Conservation (phyloP, 352 stramenopile species). For the Bremia lactucae region DNA sequence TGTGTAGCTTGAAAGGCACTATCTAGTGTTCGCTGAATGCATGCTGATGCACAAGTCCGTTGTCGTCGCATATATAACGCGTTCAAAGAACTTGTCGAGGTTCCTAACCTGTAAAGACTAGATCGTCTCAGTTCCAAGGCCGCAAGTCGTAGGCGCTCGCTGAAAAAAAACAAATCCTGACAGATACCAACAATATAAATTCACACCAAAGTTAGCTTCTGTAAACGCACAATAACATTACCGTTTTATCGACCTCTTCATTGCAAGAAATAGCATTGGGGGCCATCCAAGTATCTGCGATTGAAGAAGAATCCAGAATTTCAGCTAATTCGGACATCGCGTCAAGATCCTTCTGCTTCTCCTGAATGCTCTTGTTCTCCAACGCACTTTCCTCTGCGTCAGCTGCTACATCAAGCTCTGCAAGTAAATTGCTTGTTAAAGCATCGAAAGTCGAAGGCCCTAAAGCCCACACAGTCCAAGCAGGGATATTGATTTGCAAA, state of each 20-base stretch:
- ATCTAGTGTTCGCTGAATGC: constrained; percentile 26
- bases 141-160: constrained; percentile 13
- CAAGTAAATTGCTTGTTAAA: constrained; percentile 47
- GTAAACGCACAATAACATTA: too few species aligned
- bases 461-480: constrained; percentile 35
- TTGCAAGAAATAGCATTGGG: not conserved
- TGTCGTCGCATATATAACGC: constrained; percentile 7
- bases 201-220: too few species aligned
- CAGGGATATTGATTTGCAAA: constrained; percentile 21
- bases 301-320: constrained; percentile 38
- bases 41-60: constrained; percentile 14
- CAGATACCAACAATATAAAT: not conserved
- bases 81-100: constrained; percentile 8
- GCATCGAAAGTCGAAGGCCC: constrained; percentile 39
- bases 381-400: constrained; percentile 6
- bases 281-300: constrained; percentile 34
- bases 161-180: constrained; percentile 22
- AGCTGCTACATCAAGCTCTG: constrained; percentile 19
- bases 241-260: constrained; percentile 16
- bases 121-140: constrained; percentile 18
- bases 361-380: constrained; percentile 27
- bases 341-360: constrained; percentile 28
- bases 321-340: constrained; percentile 33
- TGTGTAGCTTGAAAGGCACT: constrained; percentile 14
- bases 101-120: constrained; percentile 18